These are phyloP conservation scores for Chlamydomonas applanata DNA, from an alignment of 139 green algal species.

Conservation along the genomic window DNA sequence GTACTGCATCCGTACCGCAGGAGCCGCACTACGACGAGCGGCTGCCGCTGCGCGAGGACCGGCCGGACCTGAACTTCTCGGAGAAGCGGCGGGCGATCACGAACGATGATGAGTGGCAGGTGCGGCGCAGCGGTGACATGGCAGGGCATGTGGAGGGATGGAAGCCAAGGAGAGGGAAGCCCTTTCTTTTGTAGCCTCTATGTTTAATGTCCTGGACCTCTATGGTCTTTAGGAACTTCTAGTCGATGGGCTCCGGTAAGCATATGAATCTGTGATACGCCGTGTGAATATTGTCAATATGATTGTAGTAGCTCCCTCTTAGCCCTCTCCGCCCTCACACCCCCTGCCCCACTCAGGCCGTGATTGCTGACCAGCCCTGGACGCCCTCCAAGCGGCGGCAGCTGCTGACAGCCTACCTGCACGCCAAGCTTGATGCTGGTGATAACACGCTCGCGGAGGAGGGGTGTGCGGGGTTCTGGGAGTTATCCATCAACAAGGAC, in stretches of 20 bases:
- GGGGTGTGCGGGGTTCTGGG: conserved; percentile 68
- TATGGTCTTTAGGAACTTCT: too few species aligned
- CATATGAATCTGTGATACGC: too few species aligned
- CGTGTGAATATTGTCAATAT: too few species aligned
- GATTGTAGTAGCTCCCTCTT: too few species aligned
- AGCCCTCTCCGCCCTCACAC: background rate
- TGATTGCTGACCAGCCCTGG: conserved; percentile 61
- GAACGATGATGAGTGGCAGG: conserved; percentile 58
- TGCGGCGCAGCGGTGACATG: conserved; percentile 22
- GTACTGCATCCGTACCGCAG: background rate
- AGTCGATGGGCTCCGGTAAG: too few species aligned
- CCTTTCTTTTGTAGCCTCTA: too few species aligned
- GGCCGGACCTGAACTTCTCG: conserved; percentile 55
- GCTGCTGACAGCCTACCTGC: conserved; percentile 26
- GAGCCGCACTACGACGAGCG: conserved; percentile 15
- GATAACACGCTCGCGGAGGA: conserved; percentile 44
- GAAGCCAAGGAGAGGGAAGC: too few species aligned
- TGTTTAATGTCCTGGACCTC: too few species aligned
- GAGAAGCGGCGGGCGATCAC: conserved; percentile 37
- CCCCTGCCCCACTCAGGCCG: too few species aligned
- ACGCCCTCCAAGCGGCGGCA: conserved; percentile 45
- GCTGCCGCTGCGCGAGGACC: conserved; percentile 43
- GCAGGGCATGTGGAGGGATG: too few species aligned
- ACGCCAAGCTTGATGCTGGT: conserved; percentile 50
- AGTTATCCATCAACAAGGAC: conserved; percentile 67